Percentiles rank a stretch among this genome's conserved stretches.
phyloP scores from a whole-genome alignment of 164 flowering plant genomes.

The Aristolochia californica region DNA sequence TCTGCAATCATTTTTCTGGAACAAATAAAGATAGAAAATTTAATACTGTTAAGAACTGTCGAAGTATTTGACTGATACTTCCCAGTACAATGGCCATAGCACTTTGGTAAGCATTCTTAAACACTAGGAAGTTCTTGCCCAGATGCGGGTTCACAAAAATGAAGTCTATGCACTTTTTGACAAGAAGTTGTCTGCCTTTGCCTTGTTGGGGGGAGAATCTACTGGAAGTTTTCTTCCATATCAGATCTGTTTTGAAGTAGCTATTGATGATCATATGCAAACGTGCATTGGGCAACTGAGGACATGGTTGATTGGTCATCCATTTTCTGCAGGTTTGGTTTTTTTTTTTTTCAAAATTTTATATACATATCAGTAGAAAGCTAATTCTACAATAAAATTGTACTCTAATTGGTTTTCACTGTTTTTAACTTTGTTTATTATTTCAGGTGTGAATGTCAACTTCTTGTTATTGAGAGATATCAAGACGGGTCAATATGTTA shows the following conservation, averaged over 20 bases:
- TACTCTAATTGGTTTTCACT: background rate
- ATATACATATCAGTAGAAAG: background rate
- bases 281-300: conserved; percentile 33
- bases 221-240: conserved; percentile 39
- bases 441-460: background rate
- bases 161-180: conserved; percentile 42
- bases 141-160: conserved; percentile 40
- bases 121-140: conserved; percentile 9
- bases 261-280: conserved; percentile 28
- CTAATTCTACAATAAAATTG: background rate
- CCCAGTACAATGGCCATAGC: too few relatives aligned
- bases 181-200: conserved; percentile 63
- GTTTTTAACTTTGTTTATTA: background rate
- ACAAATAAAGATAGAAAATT: too few relatives aligned
- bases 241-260: conserved; percentile 42
- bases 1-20: too few relatives aligned
- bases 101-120: too few relatives aligned
- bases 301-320: conserved; percentile 32
- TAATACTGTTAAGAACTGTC: too few relatives aligned
- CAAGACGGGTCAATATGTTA: background rate
- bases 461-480: background rate
- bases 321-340: conserved; percentile 37
- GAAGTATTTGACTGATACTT: too few relatives aligned
- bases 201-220: conserved; percentile 42
- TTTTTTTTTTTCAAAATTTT: background rate